Percentiles rank a stretch among this genome's conserved stretches.
These are phyloP conservation scores for Chaetoceros muelleri DNA, from an alignment of 108 stramenopile species.

Conservation along the genomic window DNA sequence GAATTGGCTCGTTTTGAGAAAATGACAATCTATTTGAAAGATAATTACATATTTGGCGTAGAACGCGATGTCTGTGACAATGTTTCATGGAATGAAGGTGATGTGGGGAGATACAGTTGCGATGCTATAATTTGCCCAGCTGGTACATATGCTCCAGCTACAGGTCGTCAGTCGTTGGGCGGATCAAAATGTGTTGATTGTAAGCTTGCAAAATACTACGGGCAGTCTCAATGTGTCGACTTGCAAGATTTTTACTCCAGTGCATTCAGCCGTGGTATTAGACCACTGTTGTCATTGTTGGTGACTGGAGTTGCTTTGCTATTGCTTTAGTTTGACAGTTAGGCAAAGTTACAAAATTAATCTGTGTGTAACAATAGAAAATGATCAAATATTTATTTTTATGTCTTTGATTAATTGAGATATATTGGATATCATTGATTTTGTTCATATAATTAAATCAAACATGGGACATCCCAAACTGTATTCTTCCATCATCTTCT, in stretches of 20 bases:
- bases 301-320: no score
- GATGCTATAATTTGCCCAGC: constrained; percentile 67
- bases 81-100: constrained; percentile 35
- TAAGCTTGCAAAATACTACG: constrained; percentile 5
- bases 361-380: no score
- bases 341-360: no score
- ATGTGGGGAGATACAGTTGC: constrained; percentile 53
- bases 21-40: constrained; percentile 48
- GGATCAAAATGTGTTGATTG: constrained; percentile 1
- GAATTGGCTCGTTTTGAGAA: constrained; percentile 46
- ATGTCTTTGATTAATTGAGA: no score
- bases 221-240: constrained; percentile 3
- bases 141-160: constrained; percentile 22
- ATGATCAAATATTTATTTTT: no score
- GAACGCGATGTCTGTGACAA: constrained; percentile 37
- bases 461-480: no score
- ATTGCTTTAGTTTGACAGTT: no score
- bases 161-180: constrained; percentile 22
- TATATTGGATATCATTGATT: no score
- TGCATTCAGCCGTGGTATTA: no score
- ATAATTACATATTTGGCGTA: constrained; percentile 48
- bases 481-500: no score
- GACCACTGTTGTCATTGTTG: no score
- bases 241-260: background rate
- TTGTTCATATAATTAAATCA: no score